Evolutionary conservation across 352 stramenopile genomes (phyloP), one percentile per base, ranked within the genome.

Genomic region (Phytophthora crassamura): DNA sequence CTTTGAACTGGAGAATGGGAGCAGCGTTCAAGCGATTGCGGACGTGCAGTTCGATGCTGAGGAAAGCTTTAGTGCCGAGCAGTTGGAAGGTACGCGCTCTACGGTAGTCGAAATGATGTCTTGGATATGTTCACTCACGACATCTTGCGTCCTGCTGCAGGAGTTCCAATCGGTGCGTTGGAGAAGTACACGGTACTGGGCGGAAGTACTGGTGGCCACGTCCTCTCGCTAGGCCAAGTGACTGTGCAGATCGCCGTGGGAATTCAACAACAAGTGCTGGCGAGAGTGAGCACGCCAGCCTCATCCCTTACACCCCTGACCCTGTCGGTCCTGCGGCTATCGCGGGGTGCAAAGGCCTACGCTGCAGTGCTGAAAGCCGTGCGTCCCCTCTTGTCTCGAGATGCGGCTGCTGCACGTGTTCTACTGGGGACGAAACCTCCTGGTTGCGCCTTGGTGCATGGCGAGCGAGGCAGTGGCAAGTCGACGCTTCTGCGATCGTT

Each of bases 401-500:
- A 90, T 47, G 77, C 82, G 14, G 79, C 71, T 39, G 64, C 75
- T 42, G 74, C 73, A 7, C 74, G 84, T 16, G 84, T 94, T 35
- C 50, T 92, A 7, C 49, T 94, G 18, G 83, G 84, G 6, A 75
- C 80, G 7, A 82, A 78, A 32, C 67, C 85, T 11, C 72, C 87
- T 4, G 85, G 85, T 0, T 93, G 76, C 3, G 70, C 84, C 14
- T 69, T 97, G 25, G 22, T 96, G 14, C 72, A 89, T 59, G 89
- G 89, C n/a, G 79, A 88, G 33, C 73, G 81, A 48, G 88, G 88
- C 18, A 89, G 75, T 33, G 89, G 89, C 9, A 97, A 97, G 62
- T 86, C 88, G 36, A 93, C 84, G 10, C 58, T 95, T 32, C 39
- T 93, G 34, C 62, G 72, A 5, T 67, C 85, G 33, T 63, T 91